A percentile compares a stretch with the other conserved stretches of the same genome.
Conservation (phyloP, 2,329 filamentous ascomycete species). For the Ciborinia camelliae region DNA sequence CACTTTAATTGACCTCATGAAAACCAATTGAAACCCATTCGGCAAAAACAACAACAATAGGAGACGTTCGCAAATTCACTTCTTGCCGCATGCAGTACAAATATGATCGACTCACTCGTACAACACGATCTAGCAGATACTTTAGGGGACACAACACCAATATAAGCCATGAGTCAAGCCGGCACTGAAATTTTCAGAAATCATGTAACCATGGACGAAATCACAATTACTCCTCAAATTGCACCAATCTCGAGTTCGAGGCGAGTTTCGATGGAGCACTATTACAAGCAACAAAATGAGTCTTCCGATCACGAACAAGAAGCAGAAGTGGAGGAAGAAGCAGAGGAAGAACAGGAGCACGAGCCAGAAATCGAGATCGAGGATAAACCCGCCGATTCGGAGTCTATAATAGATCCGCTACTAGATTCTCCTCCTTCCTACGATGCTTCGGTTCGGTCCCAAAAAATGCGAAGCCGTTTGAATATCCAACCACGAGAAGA, state of each 20-base stretch:
- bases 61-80: constrained; percentile 8
- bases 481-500: constrained; percentile 39
- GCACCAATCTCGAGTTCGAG: not conserved
- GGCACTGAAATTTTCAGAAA: constrained; percentile 2
- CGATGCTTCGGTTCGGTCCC: constrained; percentile 24
- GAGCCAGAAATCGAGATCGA: not conserved
- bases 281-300: constrained; percentile 13
- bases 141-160: constrained; percentile 3
- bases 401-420: not conserved
- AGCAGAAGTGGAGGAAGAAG: constrained; percentile 2
- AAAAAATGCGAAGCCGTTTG: constrained; percentile 25
- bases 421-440: constrained; percentile 28
- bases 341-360: constrained; percentile 4
- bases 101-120: constrained; percentile 1
- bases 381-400: not conserved
- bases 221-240: not conserved
- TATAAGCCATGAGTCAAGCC: constrained; percentile 12
- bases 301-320: constrained; percentile 6
- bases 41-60: not conserved
- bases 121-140: not conserved
- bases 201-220: constrained; percentile 18
- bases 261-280: constrained; percentile 14
- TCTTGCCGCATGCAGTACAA: constrained; percentile 3
- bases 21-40: constrained; percentile 2
- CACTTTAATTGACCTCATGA: not conserved